Percentiles rank a stretch among this genome's conserved stretches.
Conservation (phyloP, 768 basidiomycete species). For the Suillus americanus region DNA sequence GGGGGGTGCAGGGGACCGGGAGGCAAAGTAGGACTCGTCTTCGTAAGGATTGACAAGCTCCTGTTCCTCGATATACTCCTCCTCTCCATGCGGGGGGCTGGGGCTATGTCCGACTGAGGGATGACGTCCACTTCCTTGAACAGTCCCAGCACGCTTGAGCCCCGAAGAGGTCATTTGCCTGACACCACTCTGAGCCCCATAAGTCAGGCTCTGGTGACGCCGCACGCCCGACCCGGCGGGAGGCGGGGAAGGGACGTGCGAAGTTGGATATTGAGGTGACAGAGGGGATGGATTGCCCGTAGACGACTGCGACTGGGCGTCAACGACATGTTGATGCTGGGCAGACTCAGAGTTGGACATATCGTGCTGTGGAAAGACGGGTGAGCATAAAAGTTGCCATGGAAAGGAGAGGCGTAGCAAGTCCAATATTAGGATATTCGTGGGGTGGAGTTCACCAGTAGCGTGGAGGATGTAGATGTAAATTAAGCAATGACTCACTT, state of each 20-base stretch:
- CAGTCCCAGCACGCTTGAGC: conserved; percentile 75
- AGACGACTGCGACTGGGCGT: conserved; percentile 45
- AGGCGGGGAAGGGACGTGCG: conserved; percentile 66
- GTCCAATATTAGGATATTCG: conserved; percentile 8
- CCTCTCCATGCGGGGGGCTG: conserved; percentile 54
- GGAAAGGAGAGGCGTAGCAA: conserved; percentile 14
- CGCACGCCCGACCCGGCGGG: conserved; percentile 71
- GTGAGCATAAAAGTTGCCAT: conserved; percentile 17
- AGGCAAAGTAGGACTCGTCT: conserved; percentile 58
- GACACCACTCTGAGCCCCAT: conserved; percentile 53
- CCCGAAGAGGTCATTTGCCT: conserved; percentile 50
- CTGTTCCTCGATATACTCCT: conserved; percentile 51
- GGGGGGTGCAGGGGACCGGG: conserved; percentile 38
- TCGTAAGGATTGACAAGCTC: conserved; percentile 40
- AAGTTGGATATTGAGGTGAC: conserved; percentile 57
- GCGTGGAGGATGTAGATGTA: conserved; percentile 6
- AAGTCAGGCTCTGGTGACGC: conserved; percentile 77
- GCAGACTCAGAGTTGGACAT: conserved; percentile 20
- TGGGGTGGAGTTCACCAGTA: conserved; percentile 4
- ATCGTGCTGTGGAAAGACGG: conserved; percentile 20
- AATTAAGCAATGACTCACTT: conserved; percentile 42
- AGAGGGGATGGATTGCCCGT: conserved; percentile 49
- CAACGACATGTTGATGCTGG: conserved; percentile 51
- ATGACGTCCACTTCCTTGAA: conserved; percentile 47
- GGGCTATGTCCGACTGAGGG: conserved; percentile 35